These are phyloP conservation scores for Microdochium trichocladiopsis DNA, from an alignment of 2,329 filamentous ascomycete genomes.

Conservation along the genomic window DNA sequence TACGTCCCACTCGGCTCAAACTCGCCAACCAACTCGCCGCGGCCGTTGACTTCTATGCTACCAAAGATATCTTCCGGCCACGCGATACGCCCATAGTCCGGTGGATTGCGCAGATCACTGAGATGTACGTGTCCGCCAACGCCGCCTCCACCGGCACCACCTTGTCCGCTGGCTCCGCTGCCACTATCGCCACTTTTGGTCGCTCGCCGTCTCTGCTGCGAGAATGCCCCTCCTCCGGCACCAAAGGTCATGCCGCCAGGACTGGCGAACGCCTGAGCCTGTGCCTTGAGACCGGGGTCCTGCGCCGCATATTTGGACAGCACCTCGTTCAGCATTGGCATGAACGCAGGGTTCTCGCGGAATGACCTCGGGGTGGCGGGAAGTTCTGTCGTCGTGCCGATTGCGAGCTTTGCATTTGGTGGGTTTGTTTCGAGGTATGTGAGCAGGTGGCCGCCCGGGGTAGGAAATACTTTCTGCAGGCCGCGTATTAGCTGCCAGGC, in stretches of 20 bases:
- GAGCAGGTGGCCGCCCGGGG: slow-evolving; percentile 43
- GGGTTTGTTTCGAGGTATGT: slow-evolving; percentile 52
- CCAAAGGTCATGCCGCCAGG: slow-evolving; percentile 47
- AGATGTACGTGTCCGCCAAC: slow-evolving; percentile 59
- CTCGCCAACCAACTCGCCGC: slow-evolving; percentile 49
- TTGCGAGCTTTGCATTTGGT: slow-evolving; percentile 44
- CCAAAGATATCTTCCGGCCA: slow-evolving; percentile 66
- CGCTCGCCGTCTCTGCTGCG: slow-evolving; percentile 26
- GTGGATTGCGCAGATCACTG: slow-evolving; percentile 56
- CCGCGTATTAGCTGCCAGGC: background rate
- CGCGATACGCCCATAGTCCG: slow-evolving; percentile 60
- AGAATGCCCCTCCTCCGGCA: slow-evolving; percentile 43
- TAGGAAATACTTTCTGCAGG: slow-evolving; percentile 49
- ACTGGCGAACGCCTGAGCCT: slow-evolving; percentile 54
- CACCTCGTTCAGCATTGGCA: slow-evolving; percentile 51
- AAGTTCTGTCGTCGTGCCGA: slow-evolving; percentile 51
- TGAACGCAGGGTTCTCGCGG: slow-evolving; percentile 50
- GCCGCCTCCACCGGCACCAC: slow-evolving; percentile 53
- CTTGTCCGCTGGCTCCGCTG: slow-evolving; percentile 51
- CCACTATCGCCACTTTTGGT: slow-evolving; percentile 32
- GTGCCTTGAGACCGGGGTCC: slow-evolving; percentile 47
- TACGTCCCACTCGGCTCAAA: slow-evolving; percentile 57
- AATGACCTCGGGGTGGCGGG: slow-evolving; percentile 57
- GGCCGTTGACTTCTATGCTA: slow-evolving; percentile 55
- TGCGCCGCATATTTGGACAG: slow-evolving; percentile 45